Conservation (phyloP, 352 stramenopile genomes). For the Phytophthora litchii region DNA sequence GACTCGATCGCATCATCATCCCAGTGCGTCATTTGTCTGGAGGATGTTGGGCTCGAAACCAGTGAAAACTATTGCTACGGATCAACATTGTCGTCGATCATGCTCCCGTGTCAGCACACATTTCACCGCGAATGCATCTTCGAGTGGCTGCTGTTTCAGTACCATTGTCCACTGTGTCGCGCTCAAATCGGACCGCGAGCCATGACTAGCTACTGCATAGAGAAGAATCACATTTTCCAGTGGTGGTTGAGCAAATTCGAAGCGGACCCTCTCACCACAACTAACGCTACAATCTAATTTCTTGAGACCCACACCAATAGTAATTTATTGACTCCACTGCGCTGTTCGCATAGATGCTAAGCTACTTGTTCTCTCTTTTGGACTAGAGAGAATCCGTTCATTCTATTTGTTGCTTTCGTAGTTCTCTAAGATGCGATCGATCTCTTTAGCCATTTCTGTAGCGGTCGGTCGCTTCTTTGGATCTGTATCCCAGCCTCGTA, state of each 20-base stretch:
- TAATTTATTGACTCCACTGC: slow-evolving; percentile 20
- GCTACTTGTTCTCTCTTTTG: background rate
- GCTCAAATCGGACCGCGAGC: slow-evolving; percentile 47
- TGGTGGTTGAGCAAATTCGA: slow-evolving; percentile 18
- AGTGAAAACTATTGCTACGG: slow-evolving; percentile 3
- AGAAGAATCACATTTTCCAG: slow-evolving; percentile 22
- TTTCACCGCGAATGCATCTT: slow-evolving; percentile 81
- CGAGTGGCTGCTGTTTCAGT: slow-evolving; percentile 74
- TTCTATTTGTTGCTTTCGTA: slow-evolving; percentile 33
- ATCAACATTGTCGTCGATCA: slow-evolving; percentile 21
- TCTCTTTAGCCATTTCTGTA: slow-evolving; percentile 50
- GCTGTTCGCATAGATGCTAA: background rate
- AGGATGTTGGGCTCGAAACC: slow-evolving; percentile 39
- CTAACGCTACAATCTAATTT: background rate
- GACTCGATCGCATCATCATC: slow-evolving; percentile 32
- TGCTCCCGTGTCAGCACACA: slow-evolving; percentile 60
- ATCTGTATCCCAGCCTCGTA: slow-evolving; percentile 57
- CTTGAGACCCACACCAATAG: slow-evolving; percentile 3
- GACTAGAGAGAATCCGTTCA: background rate
- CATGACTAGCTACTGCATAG: slow-evolving; percentile 25
- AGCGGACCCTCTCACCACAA: slow-evolving; percentile 11
- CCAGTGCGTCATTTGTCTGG: slow-evolving; percentile 53
- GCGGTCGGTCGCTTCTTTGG: slow-evolving; percentile 55
- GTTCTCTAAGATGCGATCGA: slow-evolving; percentile 54
- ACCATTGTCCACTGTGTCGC: slow-evolving; percentile 67